Evolutionary conservation across 2,329 filamentous ascomycete species (phyloP).

Genomic region (Venturia asperata): DNA sequence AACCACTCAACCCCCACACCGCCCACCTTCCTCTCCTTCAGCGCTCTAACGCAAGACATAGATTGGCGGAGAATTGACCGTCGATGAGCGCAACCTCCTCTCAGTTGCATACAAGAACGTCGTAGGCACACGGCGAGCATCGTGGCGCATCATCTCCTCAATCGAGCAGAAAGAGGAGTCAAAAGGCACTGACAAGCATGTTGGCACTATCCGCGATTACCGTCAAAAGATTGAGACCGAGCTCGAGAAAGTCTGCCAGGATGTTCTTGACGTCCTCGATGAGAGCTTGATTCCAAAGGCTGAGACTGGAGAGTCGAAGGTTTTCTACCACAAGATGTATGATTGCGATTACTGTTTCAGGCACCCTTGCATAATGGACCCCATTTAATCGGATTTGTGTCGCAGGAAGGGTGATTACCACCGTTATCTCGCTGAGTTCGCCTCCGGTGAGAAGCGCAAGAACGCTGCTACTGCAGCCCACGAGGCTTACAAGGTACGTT

Average conservation of each 20-base stretch:
- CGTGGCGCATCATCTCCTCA: slow-evolving; percentile 98
- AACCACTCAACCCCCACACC: slow-evolving; percentile 15
- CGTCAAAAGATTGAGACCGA: slow-evolving; percentile 97
- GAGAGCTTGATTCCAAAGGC: slow-evolving; percentile 91
- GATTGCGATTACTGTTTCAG: slow-evolving; percentile 33
- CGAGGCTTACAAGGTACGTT: slow-evolving; percentile 90
- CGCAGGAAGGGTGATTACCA: slow-evolving; percentile 94
- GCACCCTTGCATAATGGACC: not conserved
- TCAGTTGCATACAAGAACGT: slow-evolving; percentile 99
- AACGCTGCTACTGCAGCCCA: slow-evolving; percentile 76
- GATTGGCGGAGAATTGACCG: slow-evolving; percentile 60
- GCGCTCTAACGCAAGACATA: slow-evolving; percentile 27
- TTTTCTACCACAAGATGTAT: slow-evolving; percentile 99
- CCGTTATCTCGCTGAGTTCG: slow-evolving; percentile 91
- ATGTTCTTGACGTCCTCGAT: slow-evolving; percentile 92
- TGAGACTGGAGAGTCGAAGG: slow-evolving; percentile 95
- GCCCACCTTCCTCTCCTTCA: not conserved
- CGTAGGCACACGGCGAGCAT: slow-evolving; percentile 93
- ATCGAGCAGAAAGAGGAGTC: slow-evolving; percentile 99
- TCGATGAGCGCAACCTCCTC: slow-evolving; percentile 79
- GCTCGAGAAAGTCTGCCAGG: slow-evolving; percentile 96
- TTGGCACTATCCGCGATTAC: slow-evolving; percentile 90
- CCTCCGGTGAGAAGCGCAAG: slow-evolving; percentile 88
- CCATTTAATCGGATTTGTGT: slow-evolving; percentile 11
- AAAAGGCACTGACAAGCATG: slow-evolving; percentile 95